These are phyloP conservation scores for Plectosphaerella sp. DNA, from an alignment of 2,329 filamentous ascomycete species.

Conservation along the genomic window DNA sequence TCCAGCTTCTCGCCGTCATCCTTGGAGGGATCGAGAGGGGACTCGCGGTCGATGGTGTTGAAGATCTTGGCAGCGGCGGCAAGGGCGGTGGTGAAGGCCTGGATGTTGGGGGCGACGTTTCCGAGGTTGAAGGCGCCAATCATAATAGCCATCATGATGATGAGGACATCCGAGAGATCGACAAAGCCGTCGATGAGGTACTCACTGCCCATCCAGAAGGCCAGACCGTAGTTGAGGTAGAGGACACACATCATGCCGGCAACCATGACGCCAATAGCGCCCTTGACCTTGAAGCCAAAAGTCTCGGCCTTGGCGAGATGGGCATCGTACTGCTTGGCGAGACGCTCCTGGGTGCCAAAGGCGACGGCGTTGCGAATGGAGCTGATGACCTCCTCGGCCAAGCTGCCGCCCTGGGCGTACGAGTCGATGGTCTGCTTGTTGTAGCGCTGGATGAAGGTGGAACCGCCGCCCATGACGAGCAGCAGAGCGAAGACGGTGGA, in stretches of 20 bases:
- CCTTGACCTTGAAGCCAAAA: constrained; percentile 73
- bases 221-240: constrained; percentile 81
- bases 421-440: constrained; percentile 73
- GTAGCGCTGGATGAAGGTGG: constrained; percentile 72
- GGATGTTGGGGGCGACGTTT: constrained; percentile 78
- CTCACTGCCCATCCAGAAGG: constrained; percentile 82
- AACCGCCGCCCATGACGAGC: constrained; percentile 70
- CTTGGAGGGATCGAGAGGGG: constrained; percentile 74
- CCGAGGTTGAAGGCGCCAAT: constrained; percentile 90
- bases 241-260: constrained; percentile 78
- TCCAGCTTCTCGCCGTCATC: constrained; percentile 70
- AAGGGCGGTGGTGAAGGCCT: constrained; percentile 79
- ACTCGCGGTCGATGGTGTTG: constrained; percentile 83
- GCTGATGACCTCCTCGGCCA: constrained; percentile 92
- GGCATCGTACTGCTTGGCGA: constrained; percentile 79
- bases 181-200: constrained; percentile 67
- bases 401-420: constrained; percentile 78
- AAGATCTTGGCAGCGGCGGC: constrained; percentile 90
- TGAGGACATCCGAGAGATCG: constrained; percentile 68
- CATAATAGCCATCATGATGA: constrained; percentile 85
- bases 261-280: constrained; percentile 71
- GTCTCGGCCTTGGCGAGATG: constrained; percentile 70
- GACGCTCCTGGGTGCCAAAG: constrained; percentile 87
- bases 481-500: constrained; percentile 78
- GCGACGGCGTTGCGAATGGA: constrained; percentile 90